Evolutionary conservation across 768 basidiomycete species (phyloP).

Genomic region (Suillus hirtellus): DNA sequence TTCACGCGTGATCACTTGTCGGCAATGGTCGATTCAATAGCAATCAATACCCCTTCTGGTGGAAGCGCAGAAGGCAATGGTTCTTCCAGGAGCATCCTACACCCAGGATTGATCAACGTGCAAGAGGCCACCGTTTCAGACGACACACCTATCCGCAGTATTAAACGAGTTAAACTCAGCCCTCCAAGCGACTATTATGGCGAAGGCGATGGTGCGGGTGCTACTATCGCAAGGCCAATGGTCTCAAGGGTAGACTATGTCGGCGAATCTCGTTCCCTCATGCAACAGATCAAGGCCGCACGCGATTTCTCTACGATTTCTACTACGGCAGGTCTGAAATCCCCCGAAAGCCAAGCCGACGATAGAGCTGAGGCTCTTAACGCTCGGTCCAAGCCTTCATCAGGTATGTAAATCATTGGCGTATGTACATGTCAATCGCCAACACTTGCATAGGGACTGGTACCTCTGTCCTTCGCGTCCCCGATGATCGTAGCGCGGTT

Average conservation of each 20-base stretch:
- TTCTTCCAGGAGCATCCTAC: slow-evolving; percentile 45
- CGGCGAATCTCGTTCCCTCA: slow-evolving; percentile 72
- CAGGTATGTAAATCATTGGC: slow-evolving; percentile 4
- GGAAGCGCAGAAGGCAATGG: slow-evolving; percentile 46
- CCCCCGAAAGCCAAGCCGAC: slow-evolving; percentile 19
- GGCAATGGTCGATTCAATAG: slow-evolving; percentile 92
- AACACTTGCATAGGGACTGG: neutral
- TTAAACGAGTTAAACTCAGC: slow-evolving; percentile 81
- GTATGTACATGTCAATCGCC: neutral
- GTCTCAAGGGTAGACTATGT: slow-evolving; percentile 65
- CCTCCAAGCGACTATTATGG: slow-evolving; percentile 60
- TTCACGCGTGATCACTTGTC: slow-evolving; percentile 94
- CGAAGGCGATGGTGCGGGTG: slow-evolving; percentile 48
- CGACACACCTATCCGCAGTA: slow-evolving; percentile 62
- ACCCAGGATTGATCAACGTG: slow-evolving; percentile 46
- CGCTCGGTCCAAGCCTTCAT: neutral
- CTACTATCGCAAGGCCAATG: slow-evolving; percentile 50
- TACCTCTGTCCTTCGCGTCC: neutral
- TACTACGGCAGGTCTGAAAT: slow-evolving; percentile 50
- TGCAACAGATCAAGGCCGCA: slow-evolving; percentile 79
- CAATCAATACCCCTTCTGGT: slow-evolving; percentile 70
- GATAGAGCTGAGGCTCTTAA: neutral
- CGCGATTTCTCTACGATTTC: slow-evolving; percentile 79
- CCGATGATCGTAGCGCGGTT: slow-evolving; percentile 23
- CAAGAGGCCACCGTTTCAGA: slow-evolving; percentile 43